Base-by-base conservation (phyloP, 169 alveolate species). In the Plasmodium vivax region DNA sequence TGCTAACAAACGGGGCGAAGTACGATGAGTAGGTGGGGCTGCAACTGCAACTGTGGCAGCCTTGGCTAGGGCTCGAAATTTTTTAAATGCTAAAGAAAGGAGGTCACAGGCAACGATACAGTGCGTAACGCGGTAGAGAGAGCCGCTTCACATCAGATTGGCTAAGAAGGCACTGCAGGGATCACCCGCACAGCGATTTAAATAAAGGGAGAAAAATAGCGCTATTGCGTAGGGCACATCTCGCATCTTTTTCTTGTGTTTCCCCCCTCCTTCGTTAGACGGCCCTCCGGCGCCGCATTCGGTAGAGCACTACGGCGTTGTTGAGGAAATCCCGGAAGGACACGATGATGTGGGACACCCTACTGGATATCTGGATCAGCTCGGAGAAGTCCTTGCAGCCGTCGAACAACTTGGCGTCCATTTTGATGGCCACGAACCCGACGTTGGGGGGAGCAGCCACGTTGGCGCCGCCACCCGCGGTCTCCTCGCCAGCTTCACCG, bases 321-420 rank as follows among this genome's bases (percentile, higher is more conserved):
- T 90, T 90, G 14, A 90, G 74, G 73, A 80, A 90, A 30, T 90
- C 94, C 10, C 94, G 82, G 54, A 90, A 90, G 1, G 94, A 90
- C 45, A 90, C 94, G 14, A 90, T 81, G 30, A 90, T 90, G 74
- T 90, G 90, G 54, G 92, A 80, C 54, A 82, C 54, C 27, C 91
- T 79, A 90, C 94, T 90, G 2, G 94, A 80, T 38, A 90, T 58
- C 2, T 90, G 83, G 34, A 90, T 90, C 47, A 90, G 54, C 51
- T 90, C 94, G 41, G 94, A 74, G 54, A 90, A 90, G 23, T 90
- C 94, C 82, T 80, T 90, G 68, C 94, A 90, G 16, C 41, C 41
- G 36, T 10, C 32, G 74, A 90, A 90, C 73, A 90, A 68, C 82
- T 90, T 54, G 27, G 36, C 16, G 54, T 90, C 94, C 94, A 90